Percentiles rank a stretch among this genome's conserved stretches.
Evolutionary conservation across 73 alveolate species (phyloP).

Genomic region (Tetrahymena borealis): DNA sequence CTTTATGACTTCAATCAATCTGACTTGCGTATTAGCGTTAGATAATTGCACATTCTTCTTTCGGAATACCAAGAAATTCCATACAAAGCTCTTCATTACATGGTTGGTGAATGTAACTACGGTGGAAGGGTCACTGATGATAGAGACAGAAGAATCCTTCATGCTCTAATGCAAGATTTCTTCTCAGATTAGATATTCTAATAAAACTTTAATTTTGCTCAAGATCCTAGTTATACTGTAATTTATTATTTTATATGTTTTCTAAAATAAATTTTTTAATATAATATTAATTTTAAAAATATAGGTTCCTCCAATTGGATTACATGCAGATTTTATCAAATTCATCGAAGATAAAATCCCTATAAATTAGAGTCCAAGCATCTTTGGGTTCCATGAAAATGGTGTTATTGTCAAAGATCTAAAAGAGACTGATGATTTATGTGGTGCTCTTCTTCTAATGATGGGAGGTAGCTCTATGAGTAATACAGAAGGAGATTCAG

Average conservation of each 20-base stretch:
- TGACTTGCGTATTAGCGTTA: conserved; percentile 89
- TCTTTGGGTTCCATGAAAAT: conserved; percentile 95
- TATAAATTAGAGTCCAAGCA: conserved; percentile 73
- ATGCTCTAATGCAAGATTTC: conserved; percentile 86
- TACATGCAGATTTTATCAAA: conserved; percentile 34
- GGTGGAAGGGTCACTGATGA: conserved; percentile 99
- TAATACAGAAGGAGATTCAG: conserved; percentile 58
- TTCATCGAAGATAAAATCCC: conserved; percentile 48
- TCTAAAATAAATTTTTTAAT: conserved; percentile 53
- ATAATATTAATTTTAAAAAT: conserved; percentile 44
- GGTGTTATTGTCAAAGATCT: conserved; percentile 91
- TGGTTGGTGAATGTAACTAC: conserved; percentile 96
- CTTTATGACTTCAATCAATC: conserved; percentile 96
- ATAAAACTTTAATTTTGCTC: conserved; percentile 77
- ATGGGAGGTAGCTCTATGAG: conserved; percentile 58
- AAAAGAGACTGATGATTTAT: conserved; percentile 72
- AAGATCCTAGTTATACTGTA: conserved; percentile 66
- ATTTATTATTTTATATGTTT: conserved; percentile 40
- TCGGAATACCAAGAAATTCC: conserved; percentile 94
- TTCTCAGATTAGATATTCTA: conserved; percentile 73
- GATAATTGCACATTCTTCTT: conserved; percentile 89
- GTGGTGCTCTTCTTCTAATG: conserved; percentile 65
- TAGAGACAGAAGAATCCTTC: conserved; percentile 90
- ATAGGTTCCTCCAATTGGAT: conserved; percentile 40
- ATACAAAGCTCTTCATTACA: conserved; percentile 94